A percentile compares a stretch with the other conserved stretches of the same genome.
These are phyloP conservation scores for Teunomyces funiuensis DNA, from an alignment of 805 yeast genomes.

Conservation along the genomic window DNA sequence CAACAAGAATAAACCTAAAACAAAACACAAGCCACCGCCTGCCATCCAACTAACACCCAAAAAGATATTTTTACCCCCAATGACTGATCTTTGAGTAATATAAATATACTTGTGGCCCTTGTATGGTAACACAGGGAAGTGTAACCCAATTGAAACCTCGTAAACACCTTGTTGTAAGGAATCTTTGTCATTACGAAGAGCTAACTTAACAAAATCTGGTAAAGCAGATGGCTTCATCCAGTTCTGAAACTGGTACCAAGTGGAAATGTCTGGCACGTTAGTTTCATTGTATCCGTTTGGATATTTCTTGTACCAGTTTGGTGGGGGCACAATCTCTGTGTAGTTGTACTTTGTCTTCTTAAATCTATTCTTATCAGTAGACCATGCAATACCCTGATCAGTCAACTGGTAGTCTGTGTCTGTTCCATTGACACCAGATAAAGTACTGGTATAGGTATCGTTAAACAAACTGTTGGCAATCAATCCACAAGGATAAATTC, in stretches of 20 bases:
- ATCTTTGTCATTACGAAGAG: constrained; percentile 60
- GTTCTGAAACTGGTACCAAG: constrained; percentile 46
- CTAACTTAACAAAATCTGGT: constrained; percentile 47
- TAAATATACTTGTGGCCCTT: constrained; percentile 68
- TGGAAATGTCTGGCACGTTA: constrained; percentile 44
- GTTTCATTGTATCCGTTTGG: constrained; percentile 45
- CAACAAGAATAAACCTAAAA: constrained; percentile 53
- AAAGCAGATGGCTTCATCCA: constrained; percentile 48
- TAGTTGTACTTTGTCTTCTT: constrained; percentile 41
- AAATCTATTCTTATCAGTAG: constrained; percentile 36
- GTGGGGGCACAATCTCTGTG: constrained; percentile 43
- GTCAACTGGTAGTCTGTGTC: constrained; percentile 32
- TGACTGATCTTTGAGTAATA: constrained; percentile 65
- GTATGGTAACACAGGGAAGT: constrained; percentile 74
- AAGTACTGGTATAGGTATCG: constrained; percentile 53
- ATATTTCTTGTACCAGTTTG: constrained; percentile 43
- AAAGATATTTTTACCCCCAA: constrained; percentile 76
- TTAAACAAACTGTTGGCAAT: constrained; percentile 80
- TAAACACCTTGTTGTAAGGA: constrained; percentile 57
- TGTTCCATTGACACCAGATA: constrained; percentile 40
- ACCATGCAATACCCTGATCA: constrained; percentile 43
- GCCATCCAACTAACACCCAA: constrained; percentile 74
- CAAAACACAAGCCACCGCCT: constrained; percentile 68
- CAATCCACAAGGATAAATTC: constrained; percentile 77
- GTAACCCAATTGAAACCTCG: constrained; percentile 65